A percentile compares a stretch with the other conserved stretches of the same genome.
Conservation (phyloP, 2,329 filamentous ascomycete species). For the Fusarium aywerte region DNA sequence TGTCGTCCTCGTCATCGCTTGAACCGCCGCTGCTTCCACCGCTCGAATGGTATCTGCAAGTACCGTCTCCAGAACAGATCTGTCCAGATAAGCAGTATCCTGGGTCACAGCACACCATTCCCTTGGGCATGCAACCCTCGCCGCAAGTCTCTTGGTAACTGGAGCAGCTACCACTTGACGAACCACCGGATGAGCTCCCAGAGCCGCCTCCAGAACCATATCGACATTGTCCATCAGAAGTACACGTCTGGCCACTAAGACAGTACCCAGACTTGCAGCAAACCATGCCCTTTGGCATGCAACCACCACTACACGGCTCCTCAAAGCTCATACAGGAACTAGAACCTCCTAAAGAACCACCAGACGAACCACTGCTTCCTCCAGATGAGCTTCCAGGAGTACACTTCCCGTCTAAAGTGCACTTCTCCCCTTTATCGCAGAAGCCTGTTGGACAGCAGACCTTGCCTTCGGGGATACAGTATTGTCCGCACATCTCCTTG, state of each 20-base stretch:
- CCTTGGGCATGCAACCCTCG: constrained; percentile 45
- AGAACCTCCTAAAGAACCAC: constrained; percentile 23
- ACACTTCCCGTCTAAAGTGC: constrained; percentile 42
- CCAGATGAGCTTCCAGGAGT: constrained; percentile 18
- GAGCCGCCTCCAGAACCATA: constrained; percentile 24
- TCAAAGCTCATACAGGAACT: constrained; percentile 35
- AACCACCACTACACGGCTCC: constrained; percentile 40
- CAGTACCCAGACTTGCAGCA: constrained; percentile 50
- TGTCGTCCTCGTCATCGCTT: constrained; percentile 17
- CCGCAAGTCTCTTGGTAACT: constrained; percentile 39
- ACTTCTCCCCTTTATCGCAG: constrained; percentile 48
- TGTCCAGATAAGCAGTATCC: constrained; percentile 48
- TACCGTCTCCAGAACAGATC: constrained; percentile 39
- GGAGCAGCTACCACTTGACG: constrained; percentile 29
- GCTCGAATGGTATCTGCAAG: constrained; percentile 26
- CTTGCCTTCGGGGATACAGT: constrained; percentile 48
- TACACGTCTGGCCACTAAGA: constrained; percentile 44
- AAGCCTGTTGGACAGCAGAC: constrained; percentile 49
- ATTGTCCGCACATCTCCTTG: constrained; percentile 43
- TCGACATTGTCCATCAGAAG: constrained; percentile 27
- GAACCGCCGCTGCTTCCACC: constrained; percentile 31
- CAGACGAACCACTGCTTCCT: constrained; percentile 31
- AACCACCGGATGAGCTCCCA: constrained; percentile 20
- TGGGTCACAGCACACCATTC: constrained; percentile 43
- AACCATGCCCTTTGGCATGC: constrained; percentile 46